phyloP scores from a whole-genome alignment of 2,329 filamentous ascomycete genomes.

The Pseudonectria foliicola region DNA sequence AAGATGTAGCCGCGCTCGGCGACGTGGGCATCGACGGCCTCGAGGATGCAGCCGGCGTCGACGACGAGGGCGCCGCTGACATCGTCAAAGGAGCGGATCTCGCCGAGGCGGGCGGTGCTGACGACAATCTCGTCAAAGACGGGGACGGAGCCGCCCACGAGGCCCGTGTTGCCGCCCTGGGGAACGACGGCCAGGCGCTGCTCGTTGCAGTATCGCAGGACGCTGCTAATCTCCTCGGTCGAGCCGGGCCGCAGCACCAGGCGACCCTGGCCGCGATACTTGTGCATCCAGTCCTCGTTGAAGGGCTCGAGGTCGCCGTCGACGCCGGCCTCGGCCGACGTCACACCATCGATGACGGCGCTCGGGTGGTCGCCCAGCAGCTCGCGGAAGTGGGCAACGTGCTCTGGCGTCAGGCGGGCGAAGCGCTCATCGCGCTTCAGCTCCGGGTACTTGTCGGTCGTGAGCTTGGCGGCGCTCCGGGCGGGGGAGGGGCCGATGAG shows the following conservation, averaged over 20 bases:
- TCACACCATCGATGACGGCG: slow-evolving; percentile 79
- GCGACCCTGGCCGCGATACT: slow-evolving; percentile 85
- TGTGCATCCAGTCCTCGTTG: slow-evolving; percentile 99
- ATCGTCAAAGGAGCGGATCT: slow-evolving; percentile 85
- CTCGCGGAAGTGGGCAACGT: slow-evolving; percentile 75
- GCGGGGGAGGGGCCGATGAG: slow-evolving; percentile 18
- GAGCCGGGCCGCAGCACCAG: slow-evolving; percentile 80
- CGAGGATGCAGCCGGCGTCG: slow-evolving; percentile 86
- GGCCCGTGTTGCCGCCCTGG: slow-evolving; percentile 92
- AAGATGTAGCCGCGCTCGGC: slow-evolving; percentile 83
- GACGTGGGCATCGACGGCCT: slow-evolving; percentile 79
- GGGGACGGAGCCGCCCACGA: slow-evolving; percentile 91
- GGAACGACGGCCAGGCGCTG: slow-evolving; percentile 88
- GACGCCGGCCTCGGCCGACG: slow-evolving; percentile 48
- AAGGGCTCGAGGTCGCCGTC: slow-evolving; percentile 83
- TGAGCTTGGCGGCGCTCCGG: slow-evolving; percentile 52
- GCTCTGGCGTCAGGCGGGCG: slow-evolving; percentile 62
- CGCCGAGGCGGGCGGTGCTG: slow-evolving; percentile 84
- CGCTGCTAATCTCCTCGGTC: slow-evolving; percentile 82
- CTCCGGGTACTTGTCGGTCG: slow-evolving; percentile 77
- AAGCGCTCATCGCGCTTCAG: slow-evolving; percentile 76
- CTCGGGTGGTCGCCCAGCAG: slow-evolving; percentile 67
- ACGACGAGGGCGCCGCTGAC: slow-evolving; percentile 85
- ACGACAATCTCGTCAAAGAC: slow-evolving; percentile 98
- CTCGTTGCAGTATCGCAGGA: slow-evolving; percentile 92